A percentile compares a stretch with the other conserved stretches of the same genome.
phyloP scores from a whole-genome alignment of 805 yeast genomes.

The Hanseniaspora valbyensis region DNA sequence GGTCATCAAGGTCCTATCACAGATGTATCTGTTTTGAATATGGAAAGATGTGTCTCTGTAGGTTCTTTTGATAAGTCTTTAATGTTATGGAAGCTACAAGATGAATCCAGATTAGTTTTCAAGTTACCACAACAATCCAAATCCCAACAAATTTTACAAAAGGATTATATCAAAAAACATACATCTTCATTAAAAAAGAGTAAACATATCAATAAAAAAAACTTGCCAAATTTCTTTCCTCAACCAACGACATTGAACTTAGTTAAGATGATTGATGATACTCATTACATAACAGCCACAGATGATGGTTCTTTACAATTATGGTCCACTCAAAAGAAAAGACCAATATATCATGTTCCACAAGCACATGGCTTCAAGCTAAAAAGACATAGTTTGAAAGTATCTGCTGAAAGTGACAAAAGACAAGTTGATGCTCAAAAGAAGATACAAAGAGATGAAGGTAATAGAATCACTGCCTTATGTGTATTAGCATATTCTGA shows the following conservation, averaged over 20 bases:
- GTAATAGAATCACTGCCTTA: slow-evolving; percentile 76
- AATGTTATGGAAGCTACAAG: slow-evolving; percentile 92
- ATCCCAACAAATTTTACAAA: slow-evolving; percentile 47
- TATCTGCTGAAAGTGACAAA: slow-evolving; percentile 41
- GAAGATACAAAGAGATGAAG: slow-evolving; percentile 51
- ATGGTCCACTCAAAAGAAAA: slow-evolving; percentile 87
- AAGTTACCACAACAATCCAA: slow-evolving; percentile 40
- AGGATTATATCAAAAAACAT: slow-evolving; percentile 29
- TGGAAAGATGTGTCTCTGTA: slow-evolving; percentile 90
- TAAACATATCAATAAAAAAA: slow-evolving; percentile 19
- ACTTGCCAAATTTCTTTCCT: slow-evolving; percentile 23
- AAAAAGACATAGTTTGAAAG: slow-evolving; percentile 37
- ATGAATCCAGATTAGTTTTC: slow-evolving; percentile 85
- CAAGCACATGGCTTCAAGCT: slow-evolving; percentile 67
- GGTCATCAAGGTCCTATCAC: slow-evolving; percentile 90
- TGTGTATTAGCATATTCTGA: slow-evolving; percentile 78
- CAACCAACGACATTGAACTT: slow-evolving; percentile 65
- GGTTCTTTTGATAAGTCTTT: slow-evolving; percentile 93
- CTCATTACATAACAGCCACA: slow-evolving; percentile 86
- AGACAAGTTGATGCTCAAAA: slow-evolving; percentile 37
- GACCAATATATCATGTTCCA: slow-evolving; percentile 61
- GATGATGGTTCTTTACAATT: slow-evolving; percentile 85
- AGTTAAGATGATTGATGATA: slow-evolving; percentile 82
- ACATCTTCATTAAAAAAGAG: slow-evolving; percentile 19
- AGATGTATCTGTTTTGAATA: slow-evolving; percentile 68